These are phyloP conservation scores for Plasmodium vivax DNA, from an alignment of 169 alveolate genomes.

Conservation along the genomic window DNA sequence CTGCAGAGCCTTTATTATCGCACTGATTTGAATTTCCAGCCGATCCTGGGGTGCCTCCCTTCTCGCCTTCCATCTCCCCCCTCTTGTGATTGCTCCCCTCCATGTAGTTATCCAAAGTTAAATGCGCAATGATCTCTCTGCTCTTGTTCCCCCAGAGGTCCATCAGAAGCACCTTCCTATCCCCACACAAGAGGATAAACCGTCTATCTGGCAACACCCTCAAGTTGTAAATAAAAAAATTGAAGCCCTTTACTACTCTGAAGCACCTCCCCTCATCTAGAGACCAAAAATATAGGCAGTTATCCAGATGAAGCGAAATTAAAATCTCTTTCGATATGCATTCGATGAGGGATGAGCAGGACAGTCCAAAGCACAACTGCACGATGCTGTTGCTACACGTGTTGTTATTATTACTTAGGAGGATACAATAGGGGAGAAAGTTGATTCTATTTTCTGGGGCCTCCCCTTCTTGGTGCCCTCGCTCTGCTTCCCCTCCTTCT, in stretches of 20 bases:
- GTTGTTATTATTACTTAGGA: slow-evolving; percentile 37
- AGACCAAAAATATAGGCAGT: slow-evolving; percentile 66
- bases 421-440: slow-evolving; percentile 49
- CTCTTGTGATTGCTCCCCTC: background rate
- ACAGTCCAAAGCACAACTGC: slow-evolving; percentile 60
- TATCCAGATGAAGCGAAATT: slow-evolving; percentile 57
- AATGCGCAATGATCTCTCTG: slow-evolving; percentile 35
- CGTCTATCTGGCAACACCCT: slow-evolving; percentile 71
- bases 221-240: slow-evolving; percentile 47
- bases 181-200: slow-evolving; percentile 28
- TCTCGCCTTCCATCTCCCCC: background rate
- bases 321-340: slow-evolving; percentile 66
- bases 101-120: background rate
- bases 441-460: slow-evolving; percentile 2
- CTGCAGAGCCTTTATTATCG: background rate
- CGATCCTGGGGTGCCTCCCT: background rate
- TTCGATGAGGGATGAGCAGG: slow-evolving; percentile 52
- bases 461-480: background rate
- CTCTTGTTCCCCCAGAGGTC: slow-evolving; percentile 59
- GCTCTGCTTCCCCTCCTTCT: background rate
- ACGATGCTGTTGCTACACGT: slow-evolving; percentile 48
- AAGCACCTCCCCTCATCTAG: slow-evolving; percentile 74
- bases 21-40: background rate
- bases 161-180: slow-evolving; percentile 20
- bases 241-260: slow-evolving; percentile 35